A percentile compares a stretch with the other conserved stretches of the same genome.
phyloP scores from a whole-genome alignment of 2,329 filamentous ascomycete species.

The Tolypocladium sp. region DNA sequence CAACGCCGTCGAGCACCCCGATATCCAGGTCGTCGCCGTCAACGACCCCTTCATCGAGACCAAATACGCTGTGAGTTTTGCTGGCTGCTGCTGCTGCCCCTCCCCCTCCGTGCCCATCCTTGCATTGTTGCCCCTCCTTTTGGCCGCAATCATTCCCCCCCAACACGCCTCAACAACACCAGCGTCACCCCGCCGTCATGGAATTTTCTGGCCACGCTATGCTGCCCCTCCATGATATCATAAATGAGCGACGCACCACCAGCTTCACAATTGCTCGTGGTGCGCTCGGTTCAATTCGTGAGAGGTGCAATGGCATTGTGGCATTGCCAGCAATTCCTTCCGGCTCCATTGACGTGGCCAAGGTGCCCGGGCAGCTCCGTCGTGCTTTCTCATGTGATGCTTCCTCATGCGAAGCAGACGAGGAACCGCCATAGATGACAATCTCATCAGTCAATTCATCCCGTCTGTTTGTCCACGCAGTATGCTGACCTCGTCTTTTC shows the following conservation, averaged over 20 bases:
- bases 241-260: not conserved
- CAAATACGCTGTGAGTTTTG: conserved; percentile 80
- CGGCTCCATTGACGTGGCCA: not conserved
- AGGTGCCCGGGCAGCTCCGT: not conserved
- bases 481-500: conserved; percentile 1
- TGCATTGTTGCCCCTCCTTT: conserved; percentile 6
- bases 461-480: not conserved
- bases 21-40: conserved; percentile 89
- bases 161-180: not conserved
- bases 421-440: too few relatives aligned
- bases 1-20: conserved; percentile 84
- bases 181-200: not conserved
- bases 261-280: not conserved
- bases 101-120: conserved; percentile 1
- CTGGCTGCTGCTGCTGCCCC: conserved; percentile 1
- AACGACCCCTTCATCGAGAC: conserved; percentile 99
- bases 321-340: not conserved
- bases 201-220: not conserved
- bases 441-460: not conserved
- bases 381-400: not conserved
- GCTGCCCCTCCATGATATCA: not conserved
- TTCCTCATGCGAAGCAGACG: not conserved
- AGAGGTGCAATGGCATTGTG: not conserved
- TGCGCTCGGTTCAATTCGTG: not conserved
- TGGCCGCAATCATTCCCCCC: not conserved